Conservation (phyloP, 352 stramenopile genomes). For the Globisporangium spiculum region DNA sequence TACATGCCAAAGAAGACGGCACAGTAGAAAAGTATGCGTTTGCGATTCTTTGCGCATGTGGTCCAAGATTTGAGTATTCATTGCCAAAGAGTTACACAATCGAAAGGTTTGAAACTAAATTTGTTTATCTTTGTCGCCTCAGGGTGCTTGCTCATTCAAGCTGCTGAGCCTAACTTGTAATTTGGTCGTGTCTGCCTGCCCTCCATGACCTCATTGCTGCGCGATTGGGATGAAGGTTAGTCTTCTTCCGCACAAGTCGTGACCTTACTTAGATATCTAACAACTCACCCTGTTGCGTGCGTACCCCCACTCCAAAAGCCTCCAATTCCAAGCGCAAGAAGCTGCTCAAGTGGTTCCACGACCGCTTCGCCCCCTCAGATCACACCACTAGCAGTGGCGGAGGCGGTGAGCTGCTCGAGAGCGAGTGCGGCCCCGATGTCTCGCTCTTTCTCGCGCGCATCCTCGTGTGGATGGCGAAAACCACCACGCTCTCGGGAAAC, state of each 20-base stretch:
- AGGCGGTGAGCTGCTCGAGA: slow-evolving; percentile 36
- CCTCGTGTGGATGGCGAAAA: slow-evolving; percentile 69
- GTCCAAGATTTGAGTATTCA: background rate
- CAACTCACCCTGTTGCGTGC: background rate
- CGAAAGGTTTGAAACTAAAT: background rate
- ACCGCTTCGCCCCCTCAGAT: slow-evolving; percentile 21
- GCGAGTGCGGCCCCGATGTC: slow-evolving; percentile 39
- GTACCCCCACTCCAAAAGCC: slow-evolving; percentile 18
- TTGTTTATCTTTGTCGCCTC: background rate
- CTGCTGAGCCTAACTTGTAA: background rate
- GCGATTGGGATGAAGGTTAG: slow-evolving; percentile 70
- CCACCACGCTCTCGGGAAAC: slow-evolving; percentile 10
- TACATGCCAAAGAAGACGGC: slow-evolving; percentile 55
- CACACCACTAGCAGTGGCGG: background rate
- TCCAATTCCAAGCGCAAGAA: slow-evolving; percentile 50
- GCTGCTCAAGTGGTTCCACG: slow-evolving; percentile 51
- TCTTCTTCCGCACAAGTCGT: background rate
- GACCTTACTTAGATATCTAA: background rate
- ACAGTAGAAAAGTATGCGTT: background rate
- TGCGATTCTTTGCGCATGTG: background rate
- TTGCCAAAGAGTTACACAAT: background rate
- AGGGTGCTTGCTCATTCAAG: background rate
- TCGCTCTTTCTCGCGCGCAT: slow-evolving; percentile 60
- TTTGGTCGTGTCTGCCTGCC: background rate
- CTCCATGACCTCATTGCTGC: slow-evolving; percentile 42